Conservation (phyloP, 75 land plant species). For the Pseudotsuga menziesii region DNA sequence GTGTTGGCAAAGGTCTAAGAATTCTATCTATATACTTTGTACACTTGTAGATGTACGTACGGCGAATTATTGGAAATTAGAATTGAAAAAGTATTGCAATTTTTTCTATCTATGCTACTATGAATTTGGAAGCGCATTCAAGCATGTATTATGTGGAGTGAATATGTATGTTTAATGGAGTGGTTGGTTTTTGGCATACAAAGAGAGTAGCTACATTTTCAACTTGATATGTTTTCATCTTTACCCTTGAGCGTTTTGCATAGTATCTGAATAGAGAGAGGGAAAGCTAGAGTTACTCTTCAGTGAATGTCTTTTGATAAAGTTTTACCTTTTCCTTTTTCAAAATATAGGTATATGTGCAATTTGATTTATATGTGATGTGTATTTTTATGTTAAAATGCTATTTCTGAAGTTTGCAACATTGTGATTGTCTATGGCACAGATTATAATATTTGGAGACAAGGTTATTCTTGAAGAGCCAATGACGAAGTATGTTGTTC, state of each 20-base stretch:
- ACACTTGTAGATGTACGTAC: too few relatives aligned
- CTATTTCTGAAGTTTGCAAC: neutral
- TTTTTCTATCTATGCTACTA: too few relatives aligned
- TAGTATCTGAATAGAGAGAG: neutral
- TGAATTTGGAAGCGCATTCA: constrained; percentile 5
- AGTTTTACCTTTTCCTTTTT: neutral
- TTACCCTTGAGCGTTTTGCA: neutral
- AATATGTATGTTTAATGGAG: neutral
- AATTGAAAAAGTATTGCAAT: too few relatives aligned
- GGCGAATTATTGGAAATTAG: too few relatives aligned
- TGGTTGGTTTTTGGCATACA: neutral
- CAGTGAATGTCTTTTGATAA: neutral
- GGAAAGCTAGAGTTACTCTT: neutral
- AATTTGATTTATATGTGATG: neutral
- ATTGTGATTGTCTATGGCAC: constrained; percentile 10
- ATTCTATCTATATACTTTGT: too few relatives aligned
- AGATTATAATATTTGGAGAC: constrained; percentile 89
- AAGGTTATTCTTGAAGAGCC: constrained; percentile 90
- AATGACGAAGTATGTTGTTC: constrained; percentile 62
- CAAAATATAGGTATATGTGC: neutral
- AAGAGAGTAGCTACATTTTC: neutral
- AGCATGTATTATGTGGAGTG: neutral
- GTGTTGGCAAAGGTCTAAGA: too few relatives aligned
- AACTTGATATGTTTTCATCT: neutral
- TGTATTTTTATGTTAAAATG: neutral